Base-by-base conservation (phyloP, 2,329 filamentous ascomycete species). In the Hymenoscyphus fraxineus region DNA sequence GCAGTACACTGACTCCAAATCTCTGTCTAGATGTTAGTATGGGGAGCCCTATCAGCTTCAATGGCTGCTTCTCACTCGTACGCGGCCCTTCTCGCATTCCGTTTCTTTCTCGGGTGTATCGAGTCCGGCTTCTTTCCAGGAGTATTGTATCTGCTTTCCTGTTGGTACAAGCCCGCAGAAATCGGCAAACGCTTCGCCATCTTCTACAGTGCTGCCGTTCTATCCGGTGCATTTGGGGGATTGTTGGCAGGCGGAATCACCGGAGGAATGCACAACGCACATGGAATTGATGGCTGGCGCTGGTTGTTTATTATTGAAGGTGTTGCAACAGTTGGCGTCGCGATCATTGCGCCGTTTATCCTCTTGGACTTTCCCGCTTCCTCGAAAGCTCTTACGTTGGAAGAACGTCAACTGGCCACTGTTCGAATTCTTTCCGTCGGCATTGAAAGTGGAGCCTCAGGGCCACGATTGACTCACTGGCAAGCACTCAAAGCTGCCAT, bases 171-270 rank as follows among this genome's bases (percentile, higher is more conserved):
- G 72, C 79, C 77, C 39, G 73, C 78, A 3, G 82, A 84, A 69
- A 78, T 82, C 67, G 81, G 81, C 10, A 85, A 84, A 69, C 78
- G 83, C 1, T 85, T 86, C 66, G 81, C 80, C 38, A 77, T 85
- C n/a, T 86, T 83, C 72, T 84, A 83, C 68, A 83, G 81, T 0
- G 83, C 83, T 1, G 82, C 83, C 0, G 80, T 86, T 6, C 76
- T 84, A 2, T 83, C 78, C 0, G 82, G 82, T 13, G 81, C 81
- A 0, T 83, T 83, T 58, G 79, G 79, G 10, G 79, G 80, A 7
- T 71, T 82, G 3, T 72, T 82, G 9, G 80, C 80, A 32, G 80
- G 79, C 75, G 74, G 78, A 13, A 71, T 71, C 55, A 68, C 66
- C 2, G 77, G 76, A 3, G 74, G 77, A 9, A 74, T 85, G 12